Evolutionary conservation across 345 rosid genomes (phyloP), one percentile per base, ranked within the genome.

Genomic region (Noccaea caerulescens): DNA sequence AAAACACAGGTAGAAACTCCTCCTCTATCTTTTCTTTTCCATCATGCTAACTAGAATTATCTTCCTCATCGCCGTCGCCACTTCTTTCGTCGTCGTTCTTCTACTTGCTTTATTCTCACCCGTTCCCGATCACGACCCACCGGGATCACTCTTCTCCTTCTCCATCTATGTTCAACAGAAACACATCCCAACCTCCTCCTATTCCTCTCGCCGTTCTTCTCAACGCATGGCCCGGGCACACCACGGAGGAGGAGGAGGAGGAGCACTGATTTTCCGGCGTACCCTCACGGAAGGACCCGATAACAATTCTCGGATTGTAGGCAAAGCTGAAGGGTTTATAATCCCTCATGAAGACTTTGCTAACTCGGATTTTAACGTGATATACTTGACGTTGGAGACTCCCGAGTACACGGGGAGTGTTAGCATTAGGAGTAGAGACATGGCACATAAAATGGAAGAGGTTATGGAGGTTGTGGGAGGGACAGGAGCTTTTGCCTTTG

Each of bases 281-380:
- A 66, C 76, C 0, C 82, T 93, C 30, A 93, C 88, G 0, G 83
- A 93, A 63, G 91, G 93, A 52, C 94, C 92, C 0, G 74, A 85
- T 42, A 86, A 82, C 81, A 87, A 86, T n/a, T 93, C 96, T 1
- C 75, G 82, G 30, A 71, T 83, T 2, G 81, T 89, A 0, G 94
- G 97, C 5, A 84, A 80, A 54, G 95, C 97, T 1, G 93, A 86
- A 49, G 98, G 97, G 4, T 89, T 93, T 73, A 80, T 89, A 34
- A 82, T 91, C 42, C 94, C 96, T 0, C 36, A 73, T 1, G 84
- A 91, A 55, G 71, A 78, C 20, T 93, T 86, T 68, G 92, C 89
- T 1, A 64, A 64, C 44, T 89, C 93, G 2, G 89, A 72, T 36
- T 91, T 87, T 58, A 87, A 93, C 49, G 53, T 93, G 5, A 81